Evolutionary conservation across 1,284 basidiomycete species (phyloP).

Genomic region (Microbotryum silenes-acaulis): DNA sequence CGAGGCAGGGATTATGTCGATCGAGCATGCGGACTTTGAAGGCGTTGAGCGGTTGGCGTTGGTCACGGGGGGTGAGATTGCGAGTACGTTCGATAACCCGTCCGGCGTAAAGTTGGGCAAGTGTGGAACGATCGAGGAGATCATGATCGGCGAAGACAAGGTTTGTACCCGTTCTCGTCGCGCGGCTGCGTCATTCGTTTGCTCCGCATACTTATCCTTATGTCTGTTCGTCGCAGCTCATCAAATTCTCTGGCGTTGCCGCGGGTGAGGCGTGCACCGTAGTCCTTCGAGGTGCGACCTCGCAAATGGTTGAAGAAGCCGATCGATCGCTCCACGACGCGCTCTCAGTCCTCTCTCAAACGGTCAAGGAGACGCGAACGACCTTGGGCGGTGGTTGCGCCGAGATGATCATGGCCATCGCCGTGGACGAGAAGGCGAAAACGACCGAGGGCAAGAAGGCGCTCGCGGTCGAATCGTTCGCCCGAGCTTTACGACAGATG

Average conservation of each 20-base stretch:
- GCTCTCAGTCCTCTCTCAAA: conserved; percentile 92
- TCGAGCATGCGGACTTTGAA: conserved; percentile 99
- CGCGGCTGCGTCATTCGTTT: neutral
- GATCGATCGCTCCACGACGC: conserved; percentile 97
- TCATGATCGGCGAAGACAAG: conserved; percentile 99
- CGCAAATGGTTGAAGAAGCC: conserved; percentile 98
- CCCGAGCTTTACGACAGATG: conserved; percentile 73
- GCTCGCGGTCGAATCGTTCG: conserved; percentile 87
- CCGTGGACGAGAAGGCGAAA: conserved; percentile 81
- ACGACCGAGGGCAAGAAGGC: conserved; percentile 89
- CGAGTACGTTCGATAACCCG: conserved; percentile 88
- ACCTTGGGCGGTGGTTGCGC: conserved; percentile 94
- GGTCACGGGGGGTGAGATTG: conserved; percentile 97
- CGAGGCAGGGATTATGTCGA: conserved; percentile 89
- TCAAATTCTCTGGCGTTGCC: conserved; percentile 98
- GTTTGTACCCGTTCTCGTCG: conserved; percentile 44
- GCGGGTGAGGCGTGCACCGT: conserved; percentile 99
- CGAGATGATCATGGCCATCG: conserved; percentile 95
- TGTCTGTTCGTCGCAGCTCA: conserved; percentile 53
- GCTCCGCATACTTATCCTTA: neutral
- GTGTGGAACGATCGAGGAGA: conserved; percentile 94
- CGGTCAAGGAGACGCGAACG: conserved; percentile 90
- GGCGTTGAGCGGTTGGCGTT: conserved; percentile 93
- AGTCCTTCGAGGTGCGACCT: conserved; percentile 90
- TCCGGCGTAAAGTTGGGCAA: conserved; percentile 87